Evolutionary conservation across 768 basidiomycete species (phyloP), one percentile per base, ranked within the genome.

Genomic region (Boletus rex-veris): DNA sequence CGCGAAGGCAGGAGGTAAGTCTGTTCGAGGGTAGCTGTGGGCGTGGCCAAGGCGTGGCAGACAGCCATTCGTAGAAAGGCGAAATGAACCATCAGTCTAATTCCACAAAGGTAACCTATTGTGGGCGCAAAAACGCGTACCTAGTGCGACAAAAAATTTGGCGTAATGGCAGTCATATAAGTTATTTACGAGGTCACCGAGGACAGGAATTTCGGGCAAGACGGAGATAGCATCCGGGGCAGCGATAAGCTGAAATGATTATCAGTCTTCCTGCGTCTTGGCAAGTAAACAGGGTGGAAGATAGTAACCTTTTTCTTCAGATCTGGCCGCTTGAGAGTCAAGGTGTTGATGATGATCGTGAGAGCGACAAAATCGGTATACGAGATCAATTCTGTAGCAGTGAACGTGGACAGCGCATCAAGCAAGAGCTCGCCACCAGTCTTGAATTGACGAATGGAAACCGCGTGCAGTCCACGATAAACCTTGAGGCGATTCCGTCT

Each of bases 401-500:
- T 98, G 65, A 98, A 98, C 0, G 96, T 98, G 11, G 89, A 90
- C 3, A 99, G 75, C 0, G 94, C 91, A 61, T 98, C 96, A 44
- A 94, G 81, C 54, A 98, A 77, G 10, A 97, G 82, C 36, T 86
- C 84, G n/a, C 85, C 85, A 5, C 84, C 93, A 18, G 81, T 82
- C 64, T 90, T 86, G 37, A 98, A 98, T 64, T 95, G 86, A n/a
- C 96, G 87, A 56, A 91, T 87, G 30, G 91, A 88, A 31, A 95
- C 73, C 41, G 87, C 76, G 65, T 96, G 89, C 0, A 97, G 75
- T 45, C 88, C 95, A 47, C 84, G 83, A 75, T 98, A 99, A 39
- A 98, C 96, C 72, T 99, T 99, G 63, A 98, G 82, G 42, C 96
- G 83, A 71, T 98, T 99, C 37, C 94, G 83, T 50, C 96, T 79